Percentiles rank a stretch among this genome's conserved stretches.
Evolutionary conservation across 1,284 basidiomycete species (phyloP).

Genomic region (Garcileccinum viscosum): DNA sequence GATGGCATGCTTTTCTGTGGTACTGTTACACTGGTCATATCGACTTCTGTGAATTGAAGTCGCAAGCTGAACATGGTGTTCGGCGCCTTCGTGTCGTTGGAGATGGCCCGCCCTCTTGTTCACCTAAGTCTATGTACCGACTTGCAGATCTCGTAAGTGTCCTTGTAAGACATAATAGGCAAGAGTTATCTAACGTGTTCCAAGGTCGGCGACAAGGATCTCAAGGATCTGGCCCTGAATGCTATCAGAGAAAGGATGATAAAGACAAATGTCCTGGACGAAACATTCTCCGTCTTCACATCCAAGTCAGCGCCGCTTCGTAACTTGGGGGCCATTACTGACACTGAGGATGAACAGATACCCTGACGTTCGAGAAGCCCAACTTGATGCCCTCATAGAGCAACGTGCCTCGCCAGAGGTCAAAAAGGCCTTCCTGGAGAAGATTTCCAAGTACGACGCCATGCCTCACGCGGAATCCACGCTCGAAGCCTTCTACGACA

Average conservation of each 20-base stretch:
- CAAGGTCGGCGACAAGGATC: constrained; percentile 26
- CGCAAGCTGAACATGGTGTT: constrained; percentile 21
- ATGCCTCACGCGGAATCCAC: constrained; percentile 26
- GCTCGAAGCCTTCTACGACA: constrained; percentile 31
- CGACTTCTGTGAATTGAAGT: constrained; percentile 29
- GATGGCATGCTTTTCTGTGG: constrained; percentile 38
- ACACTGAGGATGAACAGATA: constrained; percentile 26
- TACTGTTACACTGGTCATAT: constrained; percentile 37
- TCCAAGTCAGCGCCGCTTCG: constrained; percentile 27
- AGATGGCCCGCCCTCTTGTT: constrained; percentile 26
- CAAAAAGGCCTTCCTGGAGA: constrained; percentile 23
- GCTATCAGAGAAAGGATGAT: constrained; percentile 31
- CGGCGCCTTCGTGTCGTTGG: not conserved
- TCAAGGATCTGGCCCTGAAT: constrained; percentile 27
- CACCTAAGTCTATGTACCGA: constrained; percentile 41
- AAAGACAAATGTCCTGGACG: constrained; percentile 33
- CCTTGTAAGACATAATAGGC: not conserved
- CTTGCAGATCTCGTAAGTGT: constrained; percentile 33
- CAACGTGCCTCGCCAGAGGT: constrained; percentile 17
- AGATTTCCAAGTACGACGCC: constrained; percentile 14
- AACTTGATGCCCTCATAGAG: constrained; percentile 22
- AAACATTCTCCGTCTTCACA: constrained; percentile 38
- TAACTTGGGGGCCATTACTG: not conserved
- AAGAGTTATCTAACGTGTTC: not conserved
- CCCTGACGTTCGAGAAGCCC: constrained; percentile 23